Percentiles rank a stretch among this genome's conserved stretches.
Evolutionary conservation across 305 asterid species (phyloP).

Genomic region (Solanum chacoense): DNA sequence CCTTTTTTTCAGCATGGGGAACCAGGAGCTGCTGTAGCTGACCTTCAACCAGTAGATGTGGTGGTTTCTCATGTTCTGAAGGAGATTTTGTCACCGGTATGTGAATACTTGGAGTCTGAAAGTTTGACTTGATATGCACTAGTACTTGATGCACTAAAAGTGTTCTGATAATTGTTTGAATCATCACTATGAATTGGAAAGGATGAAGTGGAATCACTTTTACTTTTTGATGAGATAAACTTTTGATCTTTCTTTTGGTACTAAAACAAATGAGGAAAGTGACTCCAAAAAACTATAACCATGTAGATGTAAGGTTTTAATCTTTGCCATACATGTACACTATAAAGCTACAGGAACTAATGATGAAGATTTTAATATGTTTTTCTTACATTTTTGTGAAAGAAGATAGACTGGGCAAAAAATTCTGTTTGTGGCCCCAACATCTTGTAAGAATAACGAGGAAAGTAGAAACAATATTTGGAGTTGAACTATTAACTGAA

Average conservation of each 20-base stretch:
- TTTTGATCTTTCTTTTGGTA: not conserved
- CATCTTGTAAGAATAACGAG: not conserved
- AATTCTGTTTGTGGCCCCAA: not conserved
- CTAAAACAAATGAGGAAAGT: not conserved
- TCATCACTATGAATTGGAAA: not conserved
- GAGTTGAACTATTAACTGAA: not conserved
- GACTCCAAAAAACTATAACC: not conserved
- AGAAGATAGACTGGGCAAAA: not conserved
- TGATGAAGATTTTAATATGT: not conserved
- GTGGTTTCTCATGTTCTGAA: constrained; percentile 83
- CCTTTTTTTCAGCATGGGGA: constrained; percentile 77
- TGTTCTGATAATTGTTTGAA: not conserved
- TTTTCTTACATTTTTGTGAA: not conserved
- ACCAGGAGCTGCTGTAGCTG: constrained; percentile 98
- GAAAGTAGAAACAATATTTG: not conserved
- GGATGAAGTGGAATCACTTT: not conserved
- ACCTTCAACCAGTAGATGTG: constrained; percentile 77
- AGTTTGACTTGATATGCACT: not conserved
- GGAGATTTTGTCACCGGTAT: constrained; percentile 78
- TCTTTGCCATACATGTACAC: not conserved
- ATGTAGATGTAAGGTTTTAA: not conserved
- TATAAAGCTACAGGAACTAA: not conserved
- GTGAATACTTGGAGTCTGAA: not conserved
- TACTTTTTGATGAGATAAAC: not conserved
- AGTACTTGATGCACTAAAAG: not conserved